These are phyloP conservation scores for Colletotrichum spinosum DNA, from an alignment of 2,329 filamentous ascomycete genomes.

Conservation along the genomic window DNA sequence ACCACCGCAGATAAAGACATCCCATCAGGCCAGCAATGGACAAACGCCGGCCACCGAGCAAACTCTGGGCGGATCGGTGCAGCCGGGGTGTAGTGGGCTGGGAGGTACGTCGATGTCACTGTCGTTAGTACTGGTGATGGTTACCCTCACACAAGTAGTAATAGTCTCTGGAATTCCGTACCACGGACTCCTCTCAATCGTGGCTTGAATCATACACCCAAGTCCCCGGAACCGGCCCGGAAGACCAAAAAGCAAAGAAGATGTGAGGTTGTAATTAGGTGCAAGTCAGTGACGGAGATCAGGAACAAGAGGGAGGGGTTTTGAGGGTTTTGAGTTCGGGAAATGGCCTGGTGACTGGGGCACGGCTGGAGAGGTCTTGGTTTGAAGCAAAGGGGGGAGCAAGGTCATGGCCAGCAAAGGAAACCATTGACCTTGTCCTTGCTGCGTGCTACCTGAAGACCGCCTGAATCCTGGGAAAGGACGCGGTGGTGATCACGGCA, in stretches of 20 bases:
- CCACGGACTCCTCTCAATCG: no score
- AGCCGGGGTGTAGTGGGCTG: not conserved
- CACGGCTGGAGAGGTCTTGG: slow-evolving; percentile 11
- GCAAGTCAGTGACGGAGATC: slow-evolving; percentile 21
- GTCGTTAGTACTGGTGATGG: no score
- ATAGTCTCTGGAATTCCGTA: no score
- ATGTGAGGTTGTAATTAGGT: slow-evolving; percentile 34
- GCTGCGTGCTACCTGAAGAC: slow-evolving; percentile 1
- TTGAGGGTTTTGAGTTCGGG: slow-evolving; percentile 25
- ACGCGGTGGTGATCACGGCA: slow-evolving; percentile 7
- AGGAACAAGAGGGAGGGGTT: slow-evolving; percentile 5
- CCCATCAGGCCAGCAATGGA: slow-evolving; percentile 18
- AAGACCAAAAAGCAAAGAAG: not conserved
- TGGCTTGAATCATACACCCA: no score
- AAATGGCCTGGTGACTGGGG: slow-evolving; percentile 16
- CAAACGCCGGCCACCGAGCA: slow-evolving; percentile 29
- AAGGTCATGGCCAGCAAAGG: slow-evolving; percentile 1
- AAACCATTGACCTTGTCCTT: slow-evolving; percentile 14
- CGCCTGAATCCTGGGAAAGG: slow-evolving; percentile 21
- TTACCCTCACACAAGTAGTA: no score
- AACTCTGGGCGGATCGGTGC: slow-evolving; percentile 25
- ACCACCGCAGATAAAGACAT: not conserved
- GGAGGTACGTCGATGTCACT: no score
- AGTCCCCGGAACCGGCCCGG: not conserved
- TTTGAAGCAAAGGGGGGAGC: not conserved